phyloP scores from a whole-genome alignment of 2,329 filamentous ascomycete species.

The Claviceps fusiformis region DNA sequence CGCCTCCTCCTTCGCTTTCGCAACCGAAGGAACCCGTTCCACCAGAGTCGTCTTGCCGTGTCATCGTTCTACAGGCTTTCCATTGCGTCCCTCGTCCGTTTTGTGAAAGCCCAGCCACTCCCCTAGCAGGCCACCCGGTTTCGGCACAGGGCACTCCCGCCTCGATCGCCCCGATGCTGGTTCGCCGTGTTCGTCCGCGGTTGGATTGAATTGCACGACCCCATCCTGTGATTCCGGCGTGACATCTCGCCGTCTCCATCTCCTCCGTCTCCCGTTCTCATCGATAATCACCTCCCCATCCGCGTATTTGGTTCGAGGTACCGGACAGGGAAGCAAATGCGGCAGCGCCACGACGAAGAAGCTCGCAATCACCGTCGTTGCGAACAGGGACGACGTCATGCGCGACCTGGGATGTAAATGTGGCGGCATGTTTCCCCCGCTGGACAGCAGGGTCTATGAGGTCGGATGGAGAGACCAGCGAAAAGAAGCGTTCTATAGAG shows the following conservation, averaged over 20 bases:
- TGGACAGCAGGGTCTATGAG: neutral
- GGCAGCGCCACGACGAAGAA: slow-evolving; percentile 88
- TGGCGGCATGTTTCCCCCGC: slow-evolving; percentile 51
- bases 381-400: slow-evolving; percentile 88
- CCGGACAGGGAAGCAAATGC: slow-evolving; percentile 83
- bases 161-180: slow-evolving; percentile 28
- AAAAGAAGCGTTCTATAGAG: neutral
- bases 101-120: slow-evolving; percentile 58
- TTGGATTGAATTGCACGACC: slow-evolving; percentile 33
- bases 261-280: slow-evolving; percentile 30
- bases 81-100: slow-evolving; percentile 11
- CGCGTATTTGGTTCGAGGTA: slow-evolving; percentile 59
- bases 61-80: slow-evolving; percentile 14
- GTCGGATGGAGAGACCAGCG: slow-evolving; percentile 2
- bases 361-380: slow-evolving; percentile 75
- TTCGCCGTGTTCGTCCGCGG: slow-evolving; percentile 22
- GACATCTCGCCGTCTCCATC: slow-evolving; percentile 25
- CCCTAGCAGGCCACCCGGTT: slow-evolving; percentile 67
- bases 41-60: no score
- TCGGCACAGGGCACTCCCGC: slow-evolving; percentile 84
- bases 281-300: slow-evolving; percentile 46
- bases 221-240: slow-evolving; percentile 28
- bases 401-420: slow-evolving; percentile 88
- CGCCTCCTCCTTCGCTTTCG: neutral
- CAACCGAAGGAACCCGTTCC: neutral